These are phyloP conservation scores for Ilex aquifolium DNA, from an alignment of 257 asterid species.

Conservation along the genomic window DNA sequence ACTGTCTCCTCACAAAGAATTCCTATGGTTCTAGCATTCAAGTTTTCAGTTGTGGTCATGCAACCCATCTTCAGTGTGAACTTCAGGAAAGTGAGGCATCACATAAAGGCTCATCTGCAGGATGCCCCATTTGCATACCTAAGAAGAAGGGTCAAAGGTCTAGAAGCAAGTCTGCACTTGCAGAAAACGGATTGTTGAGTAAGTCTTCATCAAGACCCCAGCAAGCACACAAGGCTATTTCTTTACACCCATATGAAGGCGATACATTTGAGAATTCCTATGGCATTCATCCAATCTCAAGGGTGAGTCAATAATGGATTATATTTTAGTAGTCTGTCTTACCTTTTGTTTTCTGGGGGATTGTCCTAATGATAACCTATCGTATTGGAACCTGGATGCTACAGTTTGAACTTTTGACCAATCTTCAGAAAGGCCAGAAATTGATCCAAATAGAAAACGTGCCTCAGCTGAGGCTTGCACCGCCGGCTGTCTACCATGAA, in stretches of 20 bases:
- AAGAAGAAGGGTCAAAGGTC: conserved; percentile 49
- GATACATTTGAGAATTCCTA: conserved; percentile 51
- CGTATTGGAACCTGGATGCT: conserved; percentile 16
- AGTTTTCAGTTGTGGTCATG: conserved; percentile 91
- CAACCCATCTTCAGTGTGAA: conserved; percentile 65
- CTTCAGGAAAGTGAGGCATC: conserved; percentile 45
- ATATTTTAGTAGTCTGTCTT: neutral
- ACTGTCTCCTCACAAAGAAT: conserved; percentile 46
- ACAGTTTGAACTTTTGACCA: conserved; percentile 84
- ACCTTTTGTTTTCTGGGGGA: neutral
- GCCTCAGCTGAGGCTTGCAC: conserved; percentile 85
- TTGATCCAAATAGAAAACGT: conserved; percentile 47
- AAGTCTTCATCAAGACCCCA: conserved; percentile 31
- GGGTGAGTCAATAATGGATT: conserved; percentile 38
- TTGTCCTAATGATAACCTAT: conserved; percentile 1
- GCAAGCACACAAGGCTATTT: conserved; percentile 29
- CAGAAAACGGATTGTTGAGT: conserved; percentile 47
- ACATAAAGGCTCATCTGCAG: conserved; percentile 33
- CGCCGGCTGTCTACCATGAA: conserved; percentile 96
- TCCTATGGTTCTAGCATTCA: conserved; percentile 50
- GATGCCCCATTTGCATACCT: conserved; percentile 81
- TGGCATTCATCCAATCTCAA: conserved; percentile 44
- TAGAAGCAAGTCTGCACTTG: conserved; percentile 32
- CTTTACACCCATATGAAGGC: conserved; percentile 38
- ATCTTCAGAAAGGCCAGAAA: conserved; percentile 55